Evolutionary conservation across 2,329 filamentous ascomycete genomes (phyloP), one percentile per base, ranked within the genome.

Genomic region (Neofusicoccum kwambonambiense): DNA sequence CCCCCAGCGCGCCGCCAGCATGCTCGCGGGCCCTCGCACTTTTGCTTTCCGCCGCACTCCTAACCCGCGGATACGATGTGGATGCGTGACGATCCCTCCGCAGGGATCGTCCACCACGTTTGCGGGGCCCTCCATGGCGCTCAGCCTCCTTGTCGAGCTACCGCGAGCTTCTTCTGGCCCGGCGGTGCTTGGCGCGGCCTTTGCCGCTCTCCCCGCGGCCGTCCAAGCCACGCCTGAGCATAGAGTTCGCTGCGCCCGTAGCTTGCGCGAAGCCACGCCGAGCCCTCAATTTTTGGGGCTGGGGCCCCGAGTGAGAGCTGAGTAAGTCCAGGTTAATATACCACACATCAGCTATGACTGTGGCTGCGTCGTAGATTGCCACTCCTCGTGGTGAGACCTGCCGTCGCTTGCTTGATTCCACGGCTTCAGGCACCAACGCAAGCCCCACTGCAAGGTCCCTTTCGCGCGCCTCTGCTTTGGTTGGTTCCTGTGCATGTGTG

Each of bases 111-210:
- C 27, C 9, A 31, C 27, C 22, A 6, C 35, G 15, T 31, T 17
- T 45, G 7, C 41, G n/a, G 42, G 56, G 56, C 7, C 12, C 39
- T 35, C 27, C 41, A 58, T 58, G 54, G 41, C 39, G 4, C 41
- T 60, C 56, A 60, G 56, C 42, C 42, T 60, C 42, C n/a, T 35
- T 39, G 15, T 60, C 39, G 54, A 58, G 22, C 54, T 58, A 58
- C 54, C 39, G 54, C 54, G 42, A 60, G 42, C 56, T 60, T 60
- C 56, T 60, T 58, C 37, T 35, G 39, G n/a, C 39, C 56, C 42
- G 31, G 15, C 17, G 8, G n/a, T 47, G 56, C 56, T 60, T 60
- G 56, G 56, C 56, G 41, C 41, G 27, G 50, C n/a, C 39, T 19
- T 45, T 58, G 27, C 54, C 54, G 34, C 39, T 44, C 37, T 39